Conservation (phyloP, 768 basidiomycete species). For the Gymnopilus junonius region DNA sequence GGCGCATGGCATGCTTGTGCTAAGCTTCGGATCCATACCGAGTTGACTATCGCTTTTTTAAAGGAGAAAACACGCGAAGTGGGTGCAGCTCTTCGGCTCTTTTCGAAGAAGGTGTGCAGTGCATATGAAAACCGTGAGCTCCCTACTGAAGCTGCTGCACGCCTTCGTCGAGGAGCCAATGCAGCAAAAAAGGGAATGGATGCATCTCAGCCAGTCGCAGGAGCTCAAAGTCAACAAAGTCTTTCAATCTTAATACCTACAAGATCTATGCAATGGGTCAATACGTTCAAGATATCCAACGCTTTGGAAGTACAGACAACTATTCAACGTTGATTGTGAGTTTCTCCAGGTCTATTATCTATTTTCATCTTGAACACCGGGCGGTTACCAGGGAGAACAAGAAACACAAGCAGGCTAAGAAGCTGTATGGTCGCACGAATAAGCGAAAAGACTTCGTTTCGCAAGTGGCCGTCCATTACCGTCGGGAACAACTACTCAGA, state of each 20-base stretch:
- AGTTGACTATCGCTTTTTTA: constrained; percentile 1
- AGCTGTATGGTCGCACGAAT: constrained; percentile 13
- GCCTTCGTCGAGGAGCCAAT: not conserved
- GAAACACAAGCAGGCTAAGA: constrained; percentile 17
- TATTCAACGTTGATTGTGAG: constrained; percentile 41
- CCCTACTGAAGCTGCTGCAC: constrained; percentile 13
- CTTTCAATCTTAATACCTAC: constrained; percentile 32
- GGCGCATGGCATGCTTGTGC: constrained; percentile 14
- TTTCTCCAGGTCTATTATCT: not conserved
- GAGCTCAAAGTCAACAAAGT: constrained; percentile 1
- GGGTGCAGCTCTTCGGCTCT: constrained; percentile 1
- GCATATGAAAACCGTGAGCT: constrained; percentile 8
- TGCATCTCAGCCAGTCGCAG: not conserved
- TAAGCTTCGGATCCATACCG: constrained; percentile 20
- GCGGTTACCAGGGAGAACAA: constrained; percentile 11
- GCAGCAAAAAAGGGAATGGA: not conserved
- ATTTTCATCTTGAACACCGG: not conserved
- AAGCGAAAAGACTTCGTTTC: not conserved
- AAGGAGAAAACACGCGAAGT: not conserved
- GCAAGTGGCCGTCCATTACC: constrained; percentile 3
- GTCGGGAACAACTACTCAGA: constrained; percentile 7
- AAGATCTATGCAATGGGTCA: constrained; percentile 40
- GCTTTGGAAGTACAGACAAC: constrained; percentile 38
- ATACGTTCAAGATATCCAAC: constrained; percentile 26
- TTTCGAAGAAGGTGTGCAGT: not conserved